Evolutionary conservation across 2,329 filamentous ascomycete species (phyloP).

Genomic region (Huntiella omanensis): DNA sequence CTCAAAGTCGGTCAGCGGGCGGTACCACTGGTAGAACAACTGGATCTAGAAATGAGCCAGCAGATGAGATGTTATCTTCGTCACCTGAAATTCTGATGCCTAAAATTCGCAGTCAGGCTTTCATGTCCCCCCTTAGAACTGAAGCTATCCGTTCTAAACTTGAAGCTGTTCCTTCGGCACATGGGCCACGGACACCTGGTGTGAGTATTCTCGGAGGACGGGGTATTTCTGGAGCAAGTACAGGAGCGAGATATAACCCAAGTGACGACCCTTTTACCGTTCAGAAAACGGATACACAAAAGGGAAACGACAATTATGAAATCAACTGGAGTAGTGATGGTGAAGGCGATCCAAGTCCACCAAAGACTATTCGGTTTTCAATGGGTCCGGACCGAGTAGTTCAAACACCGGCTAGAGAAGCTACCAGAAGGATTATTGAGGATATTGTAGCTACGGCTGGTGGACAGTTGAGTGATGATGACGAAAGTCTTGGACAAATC

Average conservation of each 20-base stretch:
- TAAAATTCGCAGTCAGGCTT: slow-evolving; percentile 67
- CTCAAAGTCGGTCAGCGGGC: too few relatives aligned
- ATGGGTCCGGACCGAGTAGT: slow-evolving; percentile 57
- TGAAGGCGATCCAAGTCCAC: slow-evolving; percentile 63
- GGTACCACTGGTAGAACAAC: too few relatives aligned
- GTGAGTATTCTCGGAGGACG: slow-evolving; percentile 66
- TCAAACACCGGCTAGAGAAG: slow-evolving; percentile 68
- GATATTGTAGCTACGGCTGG: slow-evolving; percentile 63
- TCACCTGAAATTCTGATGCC: slow-evolving; percentile 66
- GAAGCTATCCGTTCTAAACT: slow-evolving; percentile 23
- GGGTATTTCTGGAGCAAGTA: neutral
- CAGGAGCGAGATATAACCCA: neutral
- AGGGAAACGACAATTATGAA: slow-evolving; percentile 26
- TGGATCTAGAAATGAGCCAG: neutral
- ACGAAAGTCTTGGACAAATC: slow-evolving; percentile 46
- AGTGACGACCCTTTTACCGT: slow-evolving; percentile 24
- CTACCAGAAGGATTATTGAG: slow-evolving; percentile 63
- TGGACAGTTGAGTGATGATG: slow-evolving; percentile 20
- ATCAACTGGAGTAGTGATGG: slow-evolving; percentile 61
- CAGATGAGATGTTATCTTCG: slow-evolving; percentile 37
- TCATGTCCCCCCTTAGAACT: slow-evolving; percentile 50
- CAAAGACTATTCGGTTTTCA: slow-evolving; percentile 81
- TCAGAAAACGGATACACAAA: slow-evolving; percentile 13
- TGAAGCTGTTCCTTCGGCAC: slow-evolving; percentile 20
- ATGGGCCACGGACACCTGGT: slow-evolving; percentile 52